Evolutionary conservation across 1,284 basidiomycete species (phyloP).

Genomic region (Lentinula novae-zelandiae): DNA sequence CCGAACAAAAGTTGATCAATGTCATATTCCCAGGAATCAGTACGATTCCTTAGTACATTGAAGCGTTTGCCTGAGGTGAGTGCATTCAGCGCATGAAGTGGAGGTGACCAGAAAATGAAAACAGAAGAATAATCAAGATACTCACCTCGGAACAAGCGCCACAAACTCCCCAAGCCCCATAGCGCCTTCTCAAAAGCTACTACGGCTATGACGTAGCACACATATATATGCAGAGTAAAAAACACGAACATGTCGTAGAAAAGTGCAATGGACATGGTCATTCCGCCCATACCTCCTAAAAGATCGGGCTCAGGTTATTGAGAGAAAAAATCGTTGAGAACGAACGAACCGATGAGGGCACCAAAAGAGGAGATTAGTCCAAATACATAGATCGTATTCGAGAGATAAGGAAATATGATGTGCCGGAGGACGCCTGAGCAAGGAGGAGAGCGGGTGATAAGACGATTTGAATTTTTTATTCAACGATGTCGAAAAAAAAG

Average conservation of each 20-base stretch:
- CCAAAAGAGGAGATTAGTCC: slow-evolving; percentile 51
- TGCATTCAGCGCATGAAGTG: slow-evolving; percentile 1
- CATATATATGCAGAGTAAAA: slow-evolving; percentile 70
- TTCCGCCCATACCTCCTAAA: slow-evolving; percentile 34
- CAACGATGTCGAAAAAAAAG: too few relatives aligned
- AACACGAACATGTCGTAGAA: slow-evolving; percentile 64
- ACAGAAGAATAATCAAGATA: background rate
- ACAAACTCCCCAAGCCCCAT: slow-evolving; percentile 65
- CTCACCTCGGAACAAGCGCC: slow-evolving; percentile 92
- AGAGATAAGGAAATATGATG: slow-evolving; percentile 37
- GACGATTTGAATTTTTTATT: too few relatives aligned
- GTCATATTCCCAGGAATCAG: slow-evolving; percentile 89
- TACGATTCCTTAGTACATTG: slow-evolving; percentile 79
- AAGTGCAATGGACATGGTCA: slow-evolving; percentile 69
- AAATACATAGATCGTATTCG: slow-evolving; percentile 43
- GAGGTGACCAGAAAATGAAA: background rate
- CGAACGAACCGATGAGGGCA: slow-evolving; percentile 44
- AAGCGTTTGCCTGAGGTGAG: slow-evolving; percentile 70
- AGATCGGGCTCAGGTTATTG: background rate
- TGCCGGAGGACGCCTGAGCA: slow-evolving; percentile 31
- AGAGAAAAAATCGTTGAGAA: background rate
- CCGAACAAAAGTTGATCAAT: slow-evolving; percentile 93
- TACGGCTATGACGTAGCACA: slow-evolving; percentile 69
- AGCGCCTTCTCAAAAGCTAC: slow-evolving; percentile 65
- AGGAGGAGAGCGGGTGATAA: too few relatives aligned